Percentiles rank a stretch among this genome's conserved stretches.
Evolutionary conservation across 2,329 filamentous ascomycete genomes (phyloP).

Genomic region (Trichoderma sp.): DNA sequence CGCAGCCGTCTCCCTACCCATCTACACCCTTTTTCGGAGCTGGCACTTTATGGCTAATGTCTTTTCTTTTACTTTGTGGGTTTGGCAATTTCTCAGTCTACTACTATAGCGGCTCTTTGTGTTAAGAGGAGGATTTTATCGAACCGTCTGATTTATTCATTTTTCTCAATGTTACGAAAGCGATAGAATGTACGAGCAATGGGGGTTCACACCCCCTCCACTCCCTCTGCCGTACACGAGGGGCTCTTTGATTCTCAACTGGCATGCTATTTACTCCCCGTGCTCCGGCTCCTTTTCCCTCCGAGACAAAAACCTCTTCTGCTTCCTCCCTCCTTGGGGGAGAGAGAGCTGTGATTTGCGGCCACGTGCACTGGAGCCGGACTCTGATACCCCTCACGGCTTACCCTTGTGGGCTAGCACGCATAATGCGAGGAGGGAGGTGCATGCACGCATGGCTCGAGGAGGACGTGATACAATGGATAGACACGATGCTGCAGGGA

Average conservation of each 20-base stretch:
- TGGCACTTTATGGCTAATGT: not conserved
- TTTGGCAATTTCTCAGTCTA: not conserved
- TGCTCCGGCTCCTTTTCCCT: constrained; percentile 11
- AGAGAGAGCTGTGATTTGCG: not conserved
- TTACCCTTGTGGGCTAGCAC: constrained; percentile 13
- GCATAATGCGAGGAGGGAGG: constrained; percentile 15
- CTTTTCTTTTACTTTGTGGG: not conserved
- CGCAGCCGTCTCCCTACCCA: not conserved
- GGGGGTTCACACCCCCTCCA: constrained; percentile 36
- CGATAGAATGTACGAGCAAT: constrained; percentile 38
- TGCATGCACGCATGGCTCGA: constrained; percentile 15
- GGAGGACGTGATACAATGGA: constrained; percentile 10
- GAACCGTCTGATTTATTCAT: not conserved
- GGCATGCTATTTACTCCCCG: constrained; percentile 27
- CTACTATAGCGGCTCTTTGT: constrained; percentile 20
- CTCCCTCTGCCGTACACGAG: constrained; percentile 24
- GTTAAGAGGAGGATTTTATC: constrained; percentile 27
- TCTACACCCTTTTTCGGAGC: not conserved
- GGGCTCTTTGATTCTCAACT: constrained; percentile 31
- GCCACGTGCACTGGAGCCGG: constrained; percentile 12
- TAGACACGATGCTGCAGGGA: constrained; percentile 6
- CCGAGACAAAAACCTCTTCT: constrained; percentile 18
- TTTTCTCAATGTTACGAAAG: constrained; percentile 28
- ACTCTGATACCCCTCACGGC: constrained; percentile 15
- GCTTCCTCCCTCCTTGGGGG: constrained; percentile 19